A percentile compares a stretch with the other conserved stretches of the same genome.
Evolutionary conservation across 129 eudicot species (phyloP).

Genomic region (Flaveria sonorensis): DNA sequence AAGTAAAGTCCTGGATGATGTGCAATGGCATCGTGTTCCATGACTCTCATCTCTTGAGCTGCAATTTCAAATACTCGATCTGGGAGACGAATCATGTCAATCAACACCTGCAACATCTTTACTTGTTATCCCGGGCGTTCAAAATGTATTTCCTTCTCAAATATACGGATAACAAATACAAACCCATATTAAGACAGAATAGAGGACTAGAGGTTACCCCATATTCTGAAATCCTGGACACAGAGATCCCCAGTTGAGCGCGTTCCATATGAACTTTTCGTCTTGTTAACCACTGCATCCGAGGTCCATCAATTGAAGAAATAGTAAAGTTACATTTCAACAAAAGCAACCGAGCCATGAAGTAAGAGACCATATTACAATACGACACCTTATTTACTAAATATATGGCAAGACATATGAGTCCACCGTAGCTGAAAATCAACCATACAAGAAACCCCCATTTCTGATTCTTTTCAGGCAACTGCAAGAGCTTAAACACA

Average conservation of each 20-base stretch:
- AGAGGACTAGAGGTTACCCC: conserved; percentile 51
- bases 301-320: not conserved
- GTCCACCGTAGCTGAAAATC: conserved; percentile 95
- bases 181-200: not conserved
- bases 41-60: conserved; percentile 88
- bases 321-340: not conserved
- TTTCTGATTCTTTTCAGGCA: conserved; percentile 95
- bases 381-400: conserved; percentile 67
- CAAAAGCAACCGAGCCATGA: conserved; percentile 1
- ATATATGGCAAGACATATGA: conserved; percentile 70
- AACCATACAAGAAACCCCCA: conserved; percentile 99
- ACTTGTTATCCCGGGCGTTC: not conserved
- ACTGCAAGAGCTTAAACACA: conserved; percentile 48
- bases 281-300: conserved; percentile 87
- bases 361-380: conserved; percentile 17
- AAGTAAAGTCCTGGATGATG: conserved; percentile 86
- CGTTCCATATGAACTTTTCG: conserved; percentile 81
- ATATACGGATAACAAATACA: not conserved
- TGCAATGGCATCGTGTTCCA: conserved; percentile 86
- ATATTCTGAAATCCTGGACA: conserved; percentile 64
- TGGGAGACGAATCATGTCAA: conserved; percentile 91
- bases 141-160: not conserved
- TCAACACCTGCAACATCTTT: conserved; percentile 57
- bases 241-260: conserved; percentile 85
- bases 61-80: conserved; percentile 98